Conservation (phyloP, 352 stramenopile species). For the Aphanomyces invadans region DNA sequence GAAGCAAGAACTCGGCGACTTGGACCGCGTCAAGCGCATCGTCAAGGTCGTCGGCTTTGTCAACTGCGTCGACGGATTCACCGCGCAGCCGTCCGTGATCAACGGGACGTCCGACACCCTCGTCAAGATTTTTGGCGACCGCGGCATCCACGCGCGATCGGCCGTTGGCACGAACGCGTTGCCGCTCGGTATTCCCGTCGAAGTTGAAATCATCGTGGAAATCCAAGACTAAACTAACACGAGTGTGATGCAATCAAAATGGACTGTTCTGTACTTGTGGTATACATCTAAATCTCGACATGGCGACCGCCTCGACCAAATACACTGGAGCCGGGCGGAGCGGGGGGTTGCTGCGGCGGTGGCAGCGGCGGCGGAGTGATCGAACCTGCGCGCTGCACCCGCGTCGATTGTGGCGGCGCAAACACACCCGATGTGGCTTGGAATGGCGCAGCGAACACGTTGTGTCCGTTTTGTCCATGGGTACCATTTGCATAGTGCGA, state of each 20-base stretch:
- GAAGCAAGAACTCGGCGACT: conserved; percentile 85
- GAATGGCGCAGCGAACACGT: neutral
- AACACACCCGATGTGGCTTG: neutral
- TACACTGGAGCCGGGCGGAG: neutral
- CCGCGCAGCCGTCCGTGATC: conserved; percentile 88
- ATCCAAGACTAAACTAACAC: conserved; percentile 58
- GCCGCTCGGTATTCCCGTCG: conserved; percentile 93
- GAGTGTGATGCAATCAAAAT: no score
- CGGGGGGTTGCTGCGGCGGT: neutral
- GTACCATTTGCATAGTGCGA: neutral
- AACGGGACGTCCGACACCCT: conserved; percentile 94
- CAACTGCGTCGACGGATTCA: conserved; percentile 90
- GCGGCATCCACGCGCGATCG: conserved; percentile 87
- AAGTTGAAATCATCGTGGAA: conserved; percentile 96
- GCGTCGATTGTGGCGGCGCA: neutral
- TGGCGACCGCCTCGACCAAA: neutral
- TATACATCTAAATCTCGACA: conserved; percentile 11
- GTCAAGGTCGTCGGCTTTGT: conserved; percentile 97
- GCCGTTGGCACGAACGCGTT: conserved; percentile 95
- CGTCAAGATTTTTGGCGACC: conserved; percentile 85
- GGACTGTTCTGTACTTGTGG: no score
- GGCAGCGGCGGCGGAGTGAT: neutral
- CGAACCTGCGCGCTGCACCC: neutral
- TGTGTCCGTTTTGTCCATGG: neutral
- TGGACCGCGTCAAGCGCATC: conserved; percentile 90